Conservation (phyloP, 345 rosid species). For the Euphorbia peplus region DNA sequence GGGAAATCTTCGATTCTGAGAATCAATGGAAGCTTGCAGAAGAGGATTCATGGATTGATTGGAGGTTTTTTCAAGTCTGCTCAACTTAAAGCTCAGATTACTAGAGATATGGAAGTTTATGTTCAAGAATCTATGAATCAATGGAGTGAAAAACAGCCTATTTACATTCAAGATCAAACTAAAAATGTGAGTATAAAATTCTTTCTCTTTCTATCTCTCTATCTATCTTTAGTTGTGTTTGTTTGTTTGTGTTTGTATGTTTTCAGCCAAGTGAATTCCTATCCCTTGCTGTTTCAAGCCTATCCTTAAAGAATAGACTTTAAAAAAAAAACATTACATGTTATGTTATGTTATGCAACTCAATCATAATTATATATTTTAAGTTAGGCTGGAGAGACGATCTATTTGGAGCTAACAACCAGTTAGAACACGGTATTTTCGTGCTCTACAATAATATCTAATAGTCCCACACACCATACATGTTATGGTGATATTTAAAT, state of each 20-base stretch:
- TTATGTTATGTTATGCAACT: too few relatives aligned
- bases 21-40: conserved; percentile 81
- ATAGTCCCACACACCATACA: too few relatives aligned
- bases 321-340: conserved; percentile 21
- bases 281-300: conserved; percentile 21
- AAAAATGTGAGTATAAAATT: conserved; percentile 51
- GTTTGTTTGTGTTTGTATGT: background rate
- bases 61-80: conserved; percentile 84
- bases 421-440: too few relatives aligned
- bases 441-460: too few relatives aligned
- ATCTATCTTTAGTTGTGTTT: background rate
- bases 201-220: background rate
- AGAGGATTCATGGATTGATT: conserved; percentile 86
- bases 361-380: too few relatives aligned
- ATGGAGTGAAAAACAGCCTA: conserved; percentile 61
- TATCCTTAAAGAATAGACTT: background rate
- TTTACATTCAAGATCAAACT: conserved; percentile 80
- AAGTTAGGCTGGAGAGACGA: too few relatives aligned
- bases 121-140: conserved; percentile 65
- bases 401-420: too few relatives aligned
- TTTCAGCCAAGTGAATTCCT: conserved; percentile 6
- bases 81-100: conserved; percentile 78
- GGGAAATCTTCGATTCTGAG: conserved; percentile 88
- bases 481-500: too few relatives aligned
- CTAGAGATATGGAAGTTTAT: conserved; percentile 69